Evolutionary conservation across 441 rosid genomes (phyloP).

Genomic region (Sinapis alba): DNA sequence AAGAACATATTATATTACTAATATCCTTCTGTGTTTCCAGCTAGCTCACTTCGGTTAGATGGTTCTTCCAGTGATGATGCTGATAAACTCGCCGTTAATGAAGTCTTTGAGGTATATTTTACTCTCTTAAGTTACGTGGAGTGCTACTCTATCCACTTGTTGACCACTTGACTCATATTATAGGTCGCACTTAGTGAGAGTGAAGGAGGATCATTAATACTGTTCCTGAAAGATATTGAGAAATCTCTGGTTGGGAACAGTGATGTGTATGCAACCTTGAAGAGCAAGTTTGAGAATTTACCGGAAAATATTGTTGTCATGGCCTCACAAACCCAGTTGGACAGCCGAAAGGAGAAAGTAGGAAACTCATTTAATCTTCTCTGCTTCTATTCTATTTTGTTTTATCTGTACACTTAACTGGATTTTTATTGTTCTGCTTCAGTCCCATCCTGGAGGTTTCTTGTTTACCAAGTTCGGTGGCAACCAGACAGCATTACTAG

Average conservation of each 20-base stretch:
- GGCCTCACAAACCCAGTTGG: constrained; percentile 91
- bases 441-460: constrained; percentile 98
- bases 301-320: constrained; percentile 78
- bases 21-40: constrained; percentile 44
- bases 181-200: constrained; percentile 83
- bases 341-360: constrained; percentile 97
- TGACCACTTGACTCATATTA: constrained; percentile 35
- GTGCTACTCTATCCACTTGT: constrained; percentile 15
- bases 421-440: constrained; percentile 35
- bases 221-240: constrained; percentile 93
- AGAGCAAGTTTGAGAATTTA: constrained; percentile 79
- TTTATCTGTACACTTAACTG: not conserved
- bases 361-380: constrained; percentile 18
- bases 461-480: constrained; percentile 94
- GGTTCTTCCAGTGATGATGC: constrained; percentile 79
- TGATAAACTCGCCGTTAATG: constrained; percentile 83
- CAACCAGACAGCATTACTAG: constrained; percentile 93
- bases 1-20: not conserved
- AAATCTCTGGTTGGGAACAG: constrained; percentile 80
- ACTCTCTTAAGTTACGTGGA: not conserved
- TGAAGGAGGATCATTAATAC: constrained; percentile 69
- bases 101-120: constrained; percentile 83
- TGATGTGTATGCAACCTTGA: constrained; percentile 70
- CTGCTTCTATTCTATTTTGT: not conserved
- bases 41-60: constrained; percentile 85